A percentile compares a stretch with the other conserved stretches of the same genome.
Conservation (phyloP, 441 rosid species). For the Gossypium davidsonii region DNA sequence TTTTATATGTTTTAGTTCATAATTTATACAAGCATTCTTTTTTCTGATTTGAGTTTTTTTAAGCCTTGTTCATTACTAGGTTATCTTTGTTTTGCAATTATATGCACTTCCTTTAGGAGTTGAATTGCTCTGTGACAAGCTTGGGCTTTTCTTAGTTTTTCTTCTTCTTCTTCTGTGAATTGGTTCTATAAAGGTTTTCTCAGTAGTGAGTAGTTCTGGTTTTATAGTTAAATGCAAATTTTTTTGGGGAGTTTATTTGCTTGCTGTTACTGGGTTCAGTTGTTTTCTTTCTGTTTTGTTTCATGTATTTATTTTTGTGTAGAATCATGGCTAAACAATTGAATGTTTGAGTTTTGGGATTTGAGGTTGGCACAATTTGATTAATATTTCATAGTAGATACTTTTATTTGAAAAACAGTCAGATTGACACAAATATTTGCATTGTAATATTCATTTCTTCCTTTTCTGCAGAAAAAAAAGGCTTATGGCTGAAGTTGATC, state of each 20-base stretch:
- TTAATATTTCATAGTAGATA: not conserved
- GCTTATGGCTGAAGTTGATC: conserved; percentile 33
- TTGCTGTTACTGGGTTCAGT: not conserved
- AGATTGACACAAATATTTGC: not conserved
- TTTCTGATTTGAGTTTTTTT: not conserved
- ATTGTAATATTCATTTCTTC: not conserved
- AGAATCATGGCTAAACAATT: not conserved
- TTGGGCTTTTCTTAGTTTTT: conserved; percentile 8
- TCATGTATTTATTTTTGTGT: no score
- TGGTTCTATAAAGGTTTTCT: not conserved
- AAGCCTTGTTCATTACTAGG: not conserved
- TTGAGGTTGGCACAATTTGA: not conserved
- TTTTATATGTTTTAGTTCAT: not conserved
- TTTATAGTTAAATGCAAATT: not conserved
- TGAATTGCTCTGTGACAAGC: not conserved
- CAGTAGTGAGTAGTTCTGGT: not conserved
- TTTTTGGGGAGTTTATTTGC: not conserved
- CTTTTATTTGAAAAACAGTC: not conserved
- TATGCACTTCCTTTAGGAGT: not conserved
- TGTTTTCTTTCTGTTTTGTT: no score
- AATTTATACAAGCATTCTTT: not conserved
- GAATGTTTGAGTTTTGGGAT: not conserved
- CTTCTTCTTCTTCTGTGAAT: not conserved
- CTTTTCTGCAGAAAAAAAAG: conserved; percentile 14
- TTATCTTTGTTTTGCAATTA: not conserved